Evolutionary conservation across 352 stramenopile genomes (phyloP).

Genomic region (Globisporangium cystogenes): DNA sequence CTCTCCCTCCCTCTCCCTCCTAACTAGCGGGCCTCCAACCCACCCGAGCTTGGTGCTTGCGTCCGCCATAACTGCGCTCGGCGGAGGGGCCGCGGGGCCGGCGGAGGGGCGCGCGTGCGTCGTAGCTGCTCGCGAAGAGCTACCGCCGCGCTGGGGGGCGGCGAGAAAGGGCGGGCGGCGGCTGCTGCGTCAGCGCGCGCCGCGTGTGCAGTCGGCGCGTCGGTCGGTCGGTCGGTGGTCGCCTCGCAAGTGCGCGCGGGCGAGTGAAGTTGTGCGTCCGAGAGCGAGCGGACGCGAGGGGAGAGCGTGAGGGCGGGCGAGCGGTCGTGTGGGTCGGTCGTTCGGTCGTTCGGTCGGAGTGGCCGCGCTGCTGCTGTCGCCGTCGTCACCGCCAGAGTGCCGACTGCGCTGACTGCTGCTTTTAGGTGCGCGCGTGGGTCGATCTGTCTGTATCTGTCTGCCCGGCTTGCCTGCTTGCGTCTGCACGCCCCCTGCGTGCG

Average conservation of each 20-base stretch:
- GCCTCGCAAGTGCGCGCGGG: slow-evolving; percentile 3
- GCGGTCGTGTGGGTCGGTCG: neutral
- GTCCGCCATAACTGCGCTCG: slow-evolving; percentile 26
- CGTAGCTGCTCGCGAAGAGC: slow-evolving; percentile 6
- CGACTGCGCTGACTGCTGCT: neutral
- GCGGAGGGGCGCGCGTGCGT: neutral
- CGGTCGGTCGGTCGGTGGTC: slow-evolving; percentile 1
- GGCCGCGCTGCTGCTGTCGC: neutral
- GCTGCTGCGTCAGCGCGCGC: neutral
- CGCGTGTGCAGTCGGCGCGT: neutral
- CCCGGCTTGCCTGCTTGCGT: neutral
- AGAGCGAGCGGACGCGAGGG: neutral
- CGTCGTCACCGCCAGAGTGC: neutral
- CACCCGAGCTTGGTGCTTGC: slow-evolving; percentile 6
- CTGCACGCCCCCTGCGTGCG: neutral
- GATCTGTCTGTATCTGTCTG: neutral
- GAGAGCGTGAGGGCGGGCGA: neutral
- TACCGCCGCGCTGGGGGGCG: neutral
- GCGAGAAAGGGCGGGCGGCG: neutral
- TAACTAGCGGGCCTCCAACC: too few species aligned
- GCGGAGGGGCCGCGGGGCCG: neutral
- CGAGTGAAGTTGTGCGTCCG: slow-evolving; percentile 1
- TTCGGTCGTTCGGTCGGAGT: slow-evolving; percentile 1
- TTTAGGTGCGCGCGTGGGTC: neutral
- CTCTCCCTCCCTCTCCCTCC: neutral